Conservation (phyloP, 441 rosid genomes). For the Erysimum cheiri region DNA sequence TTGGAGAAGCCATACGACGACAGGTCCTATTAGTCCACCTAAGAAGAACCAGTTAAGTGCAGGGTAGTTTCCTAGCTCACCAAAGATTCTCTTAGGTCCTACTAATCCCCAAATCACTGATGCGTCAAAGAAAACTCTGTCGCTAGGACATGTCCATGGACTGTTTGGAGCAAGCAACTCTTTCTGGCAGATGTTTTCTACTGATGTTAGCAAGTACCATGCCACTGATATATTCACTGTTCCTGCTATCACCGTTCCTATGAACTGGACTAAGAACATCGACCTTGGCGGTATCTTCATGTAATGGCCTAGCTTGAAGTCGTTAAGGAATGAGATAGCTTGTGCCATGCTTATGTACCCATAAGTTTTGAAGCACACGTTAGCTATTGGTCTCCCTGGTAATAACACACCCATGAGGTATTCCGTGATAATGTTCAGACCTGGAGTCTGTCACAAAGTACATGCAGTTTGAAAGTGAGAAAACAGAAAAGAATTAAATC, state of each 20-base stretch:
- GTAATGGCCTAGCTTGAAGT: conserved; percentile 80
- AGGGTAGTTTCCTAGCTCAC: conserved; percentile 62
- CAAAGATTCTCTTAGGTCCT: conserved; percentile 79
- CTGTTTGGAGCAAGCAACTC: conserved; percentile 66
- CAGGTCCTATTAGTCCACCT: conserved; percentile 70
- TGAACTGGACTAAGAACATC: conserved; percentile 67
- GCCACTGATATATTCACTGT: conserved; percentile 71
- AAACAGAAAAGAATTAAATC: not conserved
- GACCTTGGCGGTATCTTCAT: conserved; percentile 76
- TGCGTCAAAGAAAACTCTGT: conserved; percentile 82
- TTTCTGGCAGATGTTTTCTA: conserved; percentile 72
- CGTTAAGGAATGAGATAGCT: conserved; percentile 63
- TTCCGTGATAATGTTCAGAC: conserved; percentile 66
- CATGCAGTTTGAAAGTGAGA: conserved; percentile 6
- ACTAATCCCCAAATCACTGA: conserved; percentile 90
- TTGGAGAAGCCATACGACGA: conserved; percentile 63
- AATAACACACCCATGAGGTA: conserved; percentile 62
- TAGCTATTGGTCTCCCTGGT: conserved; percentile 71
- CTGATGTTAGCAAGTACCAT: conserved; percentile 64
- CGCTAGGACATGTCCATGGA: conserved; percentile 87
- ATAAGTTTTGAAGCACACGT: conserved; percentile 66
- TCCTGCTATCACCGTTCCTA: conserved; percentile 77
- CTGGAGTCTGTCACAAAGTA: conserved; percentile 50
- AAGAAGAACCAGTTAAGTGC: conserved; percentile 88
- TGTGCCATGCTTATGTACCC: conserved; percentile 72